phyloP scores from a whole-genome alignment of 495 filamentous ascomycete species.

The Aspergillus incahuasiensis region DNA sequence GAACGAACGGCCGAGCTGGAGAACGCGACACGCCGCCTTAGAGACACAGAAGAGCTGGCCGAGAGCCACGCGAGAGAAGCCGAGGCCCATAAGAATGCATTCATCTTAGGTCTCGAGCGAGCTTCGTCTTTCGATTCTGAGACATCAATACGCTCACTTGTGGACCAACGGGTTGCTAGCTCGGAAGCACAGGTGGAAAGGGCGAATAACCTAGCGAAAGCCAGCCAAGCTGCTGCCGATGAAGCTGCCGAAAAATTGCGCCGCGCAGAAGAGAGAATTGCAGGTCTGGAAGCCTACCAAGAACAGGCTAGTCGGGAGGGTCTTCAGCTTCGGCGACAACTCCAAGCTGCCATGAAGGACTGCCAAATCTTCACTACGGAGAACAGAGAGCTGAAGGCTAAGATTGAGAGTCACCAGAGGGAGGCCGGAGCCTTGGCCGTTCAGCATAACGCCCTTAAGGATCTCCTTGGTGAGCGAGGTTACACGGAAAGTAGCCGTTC shows the following conservation, averaged over 20 bases:
- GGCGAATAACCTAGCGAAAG: conserved; percentile 73
- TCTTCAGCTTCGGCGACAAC: conserved; percentile 78
- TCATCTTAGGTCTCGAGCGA: conserved; percentile 76
- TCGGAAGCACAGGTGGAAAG: conserved; percentile 75
- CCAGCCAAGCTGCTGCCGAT: conserved; percentile 89
- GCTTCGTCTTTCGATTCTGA: conserved; percentile 42
- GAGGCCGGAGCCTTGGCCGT: conserved; percentile 84
- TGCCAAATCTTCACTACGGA: conserved; percentile 68
- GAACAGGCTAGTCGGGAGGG: conserved; percentile 93
- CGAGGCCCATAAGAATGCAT: conserved; percentile 73
- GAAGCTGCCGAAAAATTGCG: conserved; percentile 81
- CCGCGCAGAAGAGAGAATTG: conserved; percentile 91
- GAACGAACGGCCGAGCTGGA: conserved; percentile 77
- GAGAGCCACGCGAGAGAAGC: conserved; percentile 86
- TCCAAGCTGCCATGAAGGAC: conserved; percentile 78
- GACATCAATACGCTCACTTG: conserved; percentile 47
- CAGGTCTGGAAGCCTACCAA: conserved; percentile 92
- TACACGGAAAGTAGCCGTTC: conserved; percentile 51
- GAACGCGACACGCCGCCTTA: conserved; percentile 62
- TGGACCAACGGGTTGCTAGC: conserved; percentile 69
- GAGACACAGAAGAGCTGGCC: conserved; percentile 86
- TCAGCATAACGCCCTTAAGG: conserved; percentile 89
- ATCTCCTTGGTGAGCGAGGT: conserved; percentile 83
- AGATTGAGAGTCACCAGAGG: conserved; percentile 75
- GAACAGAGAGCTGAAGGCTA: conserved; percentile 71